Evolutionary conservation across 768 basidiomycete species (phyloP).

Genomic region (Lentinula edodes): DNA sequence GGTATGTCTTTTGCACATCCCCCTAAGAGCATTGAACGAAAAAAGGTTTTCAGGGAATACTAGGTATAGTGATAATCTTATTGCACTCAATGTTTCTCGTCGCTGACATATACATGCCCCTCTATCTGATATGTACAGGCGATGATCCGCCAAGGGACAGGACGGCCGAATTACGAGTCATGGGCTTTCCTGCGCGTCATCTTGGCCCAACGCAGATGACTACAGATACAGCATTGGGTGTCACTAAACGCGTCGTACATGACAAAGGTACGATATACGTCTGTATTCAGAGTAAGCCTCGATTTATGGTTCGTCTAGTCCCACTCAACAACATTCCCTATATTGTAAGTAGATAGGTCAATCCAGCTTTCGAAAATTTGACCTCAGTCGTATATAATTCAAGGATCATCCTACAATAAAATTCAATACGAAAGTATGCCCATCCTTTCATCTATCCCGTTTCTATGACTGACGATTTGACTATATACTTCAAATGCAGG

Average conservation of each 20-base stretch:
- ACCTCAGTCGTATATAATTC: not conserved
- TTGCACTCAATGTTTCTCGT: not conserved
- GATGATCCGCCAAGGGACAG: slow-evolving; percentile 96
- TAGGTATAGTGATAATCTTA: slow-evolving; percentile 33
- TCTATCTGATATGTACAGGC: slow-evolving; percentile 36
- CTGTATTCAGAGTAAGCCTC: not conserved
- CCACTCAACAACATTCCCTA: slow-evolving; percentile 70
- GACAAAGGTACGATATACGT: slow-evolving; percentile 48
- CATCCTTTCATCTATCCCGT: not conserved
- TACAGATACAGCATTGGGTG: slow-evolving; percentile 93
- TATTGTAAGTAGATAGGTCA: slow-evolving; percentile 38
- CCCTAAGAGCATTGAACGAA: not conserved
- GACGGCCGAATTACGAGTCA: slow-evolving; percentile 77
- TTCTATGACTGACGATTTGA: not conserved
- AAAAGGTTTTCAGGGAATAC: slow-evolving; percentile 42
- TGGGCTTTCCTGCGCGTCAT: slow-evolving; percentile 85
- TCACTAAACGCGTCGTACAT: slow-evolving; percentile 77
- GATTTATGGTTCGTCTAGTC: slow-evolving; percentile 27
- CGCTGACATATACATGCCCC: not conserved
- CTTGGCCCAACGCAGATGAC: slow-evolving; percentile 95
- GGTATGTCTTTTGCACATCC: slow-evolving; percentile 33
- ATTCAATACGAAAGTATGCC: slow-evolving; percentile 60
- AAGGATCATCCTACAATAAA: slow-evolving; percentile 87
- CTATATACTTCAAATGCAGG: slow-evolving; percentile 21
- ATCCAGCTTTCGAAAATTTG: not conserved